A percentile compares a stretch with the other conserved stretches of the same genome.
Conservation (phyloP, 176 grass and related monocot genomes). For the Oryza nivara region DNA sequence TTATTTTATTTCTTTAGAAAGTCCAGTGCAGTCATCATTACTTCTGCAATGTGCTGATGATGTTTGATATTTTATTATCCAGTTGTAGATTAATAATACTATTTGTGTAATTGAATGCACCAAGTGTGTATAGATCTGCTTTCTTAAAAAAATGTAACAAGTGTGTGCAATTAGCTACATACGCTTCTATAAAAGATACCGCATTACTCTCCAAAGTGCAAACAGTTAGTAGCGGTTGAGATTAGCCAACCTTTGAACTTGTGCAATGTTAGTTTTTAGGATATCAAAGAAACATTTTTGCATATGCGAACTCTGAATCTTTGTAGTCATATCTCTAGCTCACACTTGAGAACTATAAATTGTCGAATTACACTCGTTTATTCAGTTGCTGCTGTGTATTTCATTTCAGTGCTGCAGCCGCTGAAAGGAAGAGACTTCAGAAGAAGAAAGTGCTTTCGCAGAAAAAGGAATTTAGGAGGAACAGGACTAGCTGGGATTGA, state of each 20-base stretch:
- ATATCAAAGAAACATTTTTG: conserved; percentile 5
- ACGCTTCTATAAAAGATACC: neutral
- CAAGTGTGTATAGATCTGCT: neutral
- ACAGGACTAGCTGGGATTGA: conserved; percentile 78
- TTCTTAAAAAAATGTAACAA: neutral
- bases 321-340: neutral
- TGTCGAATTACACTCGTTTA: conserved; percentile 2
- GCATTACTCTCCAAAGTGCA: neutral
- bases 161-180: neutral
- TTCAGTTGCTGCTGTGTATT: neutral
- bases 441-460: conserved; percentile 82
- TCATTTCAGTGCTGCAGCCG: conserved; percentile 66
- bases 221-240: conserved; percentile 5
- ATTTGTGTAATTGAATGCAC: neutral
- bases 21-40: neutral
- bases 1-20: neutral
- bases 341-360: conserved; percentile 3
- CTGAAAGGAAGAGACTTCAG: conserved; percentile 89
- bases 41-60: neutral
- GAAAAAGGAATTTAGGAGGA: conserved; percentile 85
- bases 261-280: neutral
- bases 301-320: neutral
- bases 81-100: conserved; percentile 1
- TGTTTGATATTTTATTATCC: neutral
- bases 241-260: neutral